Conservation (phyloP, 116 monocot species). For the Cymodocea nodosa region DNA sequence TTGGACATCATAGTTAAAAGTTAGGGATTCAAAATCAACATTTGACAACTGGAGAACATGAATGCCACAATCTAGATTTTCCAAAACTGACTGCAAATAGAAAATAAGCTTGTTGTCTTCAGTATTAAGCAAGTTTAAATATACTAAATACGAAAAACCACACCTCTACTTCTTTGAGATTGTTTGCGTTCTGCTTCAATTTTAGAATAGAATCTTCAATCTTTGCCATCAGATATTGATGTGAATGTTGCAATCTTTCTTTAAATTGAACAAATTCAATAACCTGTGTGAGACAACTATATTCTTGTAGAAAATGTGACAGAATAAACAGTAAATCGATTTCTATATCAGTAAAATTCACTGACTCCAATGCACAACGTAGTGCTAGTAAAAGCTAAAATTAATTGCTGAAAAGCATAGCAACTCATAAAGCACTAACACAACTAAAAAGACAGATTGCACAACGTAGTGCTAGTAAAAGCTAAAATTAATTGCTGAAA, state of each 20-base stretch:
- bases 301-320: too few relatives aligned
- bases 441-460: too few relatives aligned
- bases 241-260: conserved; percentile 63
- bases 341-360: too few relatives aligned
- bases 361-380: too few relatives aligned
- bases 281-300: conserved; percentile 30
- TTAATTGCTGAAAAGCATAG: too few relatives aligned
- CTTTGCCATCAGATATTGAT: conserved; percentile 56
- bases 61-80: conserved; percentile 32
- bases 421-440: too few relatives aligned
- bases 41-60: conserved; percentile 51
- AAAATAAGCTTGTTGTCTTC: not conserved
- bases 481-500: too few relatives aligned
- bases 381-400: too few relatives aligned
- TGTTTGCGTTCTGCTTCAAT: conserved; percentile 60
- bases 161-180: conserved; percentile 72
- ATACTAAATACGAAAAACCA: not conserved
- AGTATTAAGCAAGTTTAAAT: not conserved
- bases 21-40: conserved; percentile 39
- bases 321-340: too few relatives aligned
- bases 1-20: conserved; percentile 83
- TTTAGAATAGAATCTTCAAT: conserved; percentile 53
- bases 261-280: conserved; percentile 95
- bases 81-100: conserved; percentile 45
- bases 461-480: too few relatives aligned